Evolutionary conservation across 768 basidiomycete species (phyloP), one percentile per base, ranked within the genome.

Genomic region (Tricholoma saponaceum): DNA sequence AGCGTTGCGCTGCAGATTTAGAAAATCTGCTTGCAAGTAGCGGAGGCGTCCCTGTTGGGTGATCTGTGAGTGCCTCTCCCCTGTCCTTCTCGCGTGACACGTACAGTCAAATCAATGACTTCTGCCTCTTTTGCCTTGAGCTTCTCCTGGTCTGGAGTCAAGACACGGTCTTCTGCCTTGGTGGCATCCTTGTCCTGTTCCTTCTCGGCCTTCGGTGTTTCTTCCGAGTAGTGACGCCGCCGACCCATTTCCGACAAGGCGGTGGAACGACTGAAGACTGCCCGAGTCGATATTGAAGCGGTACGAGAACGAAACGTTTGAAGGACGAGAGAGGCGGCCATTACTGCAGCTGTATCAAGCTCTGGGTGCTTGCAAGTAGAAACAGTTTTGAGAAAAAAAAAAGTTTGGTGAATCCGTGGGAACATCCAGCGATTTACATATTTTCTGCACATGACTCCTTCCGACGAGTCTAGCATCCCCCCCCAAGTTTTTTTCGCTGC

Each of bases 11-110:
- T 95, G 94, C 44, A 97, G 80, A 72, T 98, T 99, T 44, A 96
- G 76, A 74, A 94, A 95, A 76, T 99, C 97, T 65, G 97, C 97
- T 69, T 95, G 89, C 57, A 92, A 79, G 70, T 98, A 97, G 49
- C 90, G 87, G 64, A 97, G 79, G 61, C 94, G 91, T 69, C 86
- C 81, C 96, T 97, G 71, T 18, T 37, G 8, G 57, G 62, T n/a
- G 50, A 61, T 57, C 55, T 51, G 52, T 63, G 5, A 47, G 62
- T 58, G 39, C 2, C n/a, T 30, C 13, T 26, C 12, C 28, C 14
- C 39, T 2, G n/a, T 18, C 43, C 49, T 33, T 30, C 47, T 50
- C 18, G 28, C 18, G 20, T 33, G 43, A 53, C 35, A 76, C 89
- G 64, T 66, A 94, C 92, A 60, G 86, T 92, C 59, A 94, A 77